Evolutionary conservation across 345 rosid species (phyloP).

Genomic region (Populus davidiana): DNA sequence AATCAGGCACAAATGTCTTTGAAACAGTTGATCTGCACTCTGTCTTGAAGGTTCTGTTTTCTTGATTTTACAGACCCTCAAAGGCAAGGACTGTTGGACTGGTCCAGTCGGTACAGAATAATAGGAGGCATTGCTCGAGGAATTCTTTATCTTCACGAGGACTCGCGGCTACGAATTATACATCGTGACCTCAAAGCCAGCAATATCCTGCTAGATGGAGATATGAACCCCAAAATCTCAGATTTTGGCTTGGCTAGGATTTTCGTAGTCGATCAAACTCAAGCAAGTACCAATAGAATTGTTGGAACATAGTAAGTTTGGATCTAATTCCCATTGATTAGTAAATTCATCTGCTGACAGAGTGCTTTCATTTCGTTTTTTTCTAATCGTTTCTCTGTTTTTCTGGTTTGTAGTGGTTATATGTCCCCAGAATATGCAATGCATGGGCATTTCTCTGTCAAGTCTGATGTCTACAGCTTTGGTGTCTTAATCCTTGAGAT

Average conservation of each 20-base stretch:
- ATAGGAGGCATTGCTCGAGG: slow-evolving; percentile 26
- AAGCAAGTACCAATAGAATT: slow-evolving; percentile 16
- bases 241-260: slow-evolving; percentile 32
- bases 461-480: slow-evolving; percentile 12
- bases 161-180: slow-evolving; percentile 15
- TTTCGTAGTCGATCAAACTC: slow-evolving; percentile 23
- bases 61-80: slow-evolving; percentile 3
- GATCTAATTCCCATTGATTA: neutral
- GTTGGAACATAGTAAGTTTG: slow-evolving; percentile 27
- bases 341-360: neutral
- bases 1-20: neutral
- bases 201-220: slow-evolving; percentile 17
- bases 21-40: no score
- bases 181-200: slow-evolving; percentile 30
- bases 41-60: neutral
- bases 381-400: neutral
- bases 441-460: slow-evolving; percentile 22
- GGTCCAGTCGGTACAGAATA: slow-evolving; percentile 20
- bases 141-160: slow-evolving; percentile 25
- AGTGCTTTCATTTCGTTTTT: neutral
- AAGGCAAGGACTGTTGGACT: slow-evolving; percentile 1
- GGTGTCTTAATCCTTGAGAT: slow-evolving; percentile 25
- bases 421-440: slow-evolving; percentile 17
- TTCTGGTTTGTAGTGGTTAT: neutral
- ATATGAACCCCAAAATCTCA: slow-evolving; percentile 29